These are phyloP conservation scores for Citrullus colocynthis DNA, from an alignment of 306 rosid genomes.

Conservation along the genomic window DNA sequence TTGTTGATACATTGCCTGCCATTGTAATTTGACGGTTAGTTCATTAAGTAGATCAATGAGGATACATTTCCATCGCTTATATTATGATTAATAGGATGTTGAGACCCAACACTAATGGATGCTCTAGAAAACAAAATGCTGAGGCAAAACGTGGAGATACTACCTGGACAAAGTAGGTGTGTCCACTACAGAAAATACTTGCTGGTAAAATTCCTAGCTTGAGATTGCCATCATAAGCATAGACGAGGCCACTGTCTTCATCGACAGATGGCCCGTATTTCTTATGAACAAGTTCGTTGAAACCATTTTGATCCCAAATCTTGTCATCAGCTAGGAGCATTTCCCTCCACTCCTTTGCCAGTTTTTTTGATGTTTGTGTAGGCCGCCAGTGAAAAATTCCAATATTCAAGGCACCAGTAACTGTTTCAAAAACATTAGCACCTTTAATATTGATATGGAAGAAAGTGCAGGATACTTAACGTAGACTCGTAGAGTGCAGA, in stretches of 20 bases:
- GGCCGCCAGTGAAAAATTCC: conserved; percentile 98
- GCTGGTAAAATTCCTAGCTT: conserved; percentile 87
- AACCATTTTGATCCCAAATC: conserved; percentile 95
- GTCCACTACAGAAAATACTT: conserved; percentile 91
- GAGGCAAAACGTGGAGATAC: not conserved
- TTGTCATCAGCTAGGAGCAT: conserved; percentile 66
- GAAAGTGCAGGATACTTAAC: not conserved
- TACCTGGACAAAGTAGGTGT: conserved; percentile 95
- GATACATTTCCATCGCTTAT: not conserved
- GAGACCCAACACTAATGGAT: not conserved
- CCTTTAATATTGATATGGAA: not conserved
- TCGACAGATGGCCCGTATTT: conserved; percentile 71
- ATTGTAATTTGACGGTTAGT: conserved; percentile 11
- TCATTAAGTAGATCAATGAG: not conserved
- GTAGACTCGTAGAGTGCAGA: not conserved
- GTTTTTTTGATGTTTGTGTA: conserved; percentile 58
- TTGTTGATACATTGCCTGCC: conserved; percentile 80
- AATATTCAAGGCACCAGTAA: conserved; percentile 72
- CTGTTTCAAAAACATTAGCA: conserved; percentile 20
- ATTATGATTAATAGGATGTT: not conserved
- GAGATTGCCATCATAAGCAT: conserved; percentile 83
- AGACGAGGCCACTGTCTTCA: conserved; percentile 61
- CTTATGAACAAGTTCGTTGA: conserved; percentile 55
- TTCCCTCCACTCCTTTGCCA: conserved; percentile 85
- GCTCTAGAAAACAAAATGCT: not conserved